These are phyloP conservation scores for Cucurbita pepo DNA, from an alignment of 306 rosid genomes.

Conservation along the genomic window DNA sequence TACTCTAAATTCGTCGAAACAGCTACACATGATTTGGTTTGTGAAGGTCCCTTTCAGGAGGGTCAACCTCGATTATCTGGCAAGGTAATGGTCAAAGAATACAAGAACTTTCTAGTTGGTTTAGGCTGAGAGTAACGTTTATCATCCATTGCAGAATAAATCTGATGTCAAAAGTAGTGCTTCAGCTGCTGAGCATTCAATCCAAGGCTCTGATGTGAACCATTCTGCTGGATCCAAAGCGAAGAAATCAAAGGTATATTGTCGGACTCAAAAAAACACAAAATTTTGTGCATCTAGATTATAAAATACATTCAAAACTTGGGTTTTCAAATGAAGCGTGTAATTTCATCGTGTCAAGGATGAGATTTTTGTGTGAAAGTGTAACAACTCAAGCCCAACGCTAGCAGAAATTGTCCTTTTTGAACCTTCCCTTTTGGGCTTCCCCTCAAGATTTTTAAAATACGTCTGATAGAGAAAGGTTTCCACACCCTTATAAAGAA, in stretches of 20 bases:
- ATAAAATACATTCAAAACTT: no score
- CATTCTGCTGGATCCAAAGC: constrained; percentile 30
- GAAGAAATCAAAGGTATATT: constrained; percentile 68
- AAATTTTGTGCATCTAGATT: background rate
- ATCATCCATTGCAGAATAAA: constrained; percentile 16
- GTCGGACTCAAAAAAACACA: background rate
- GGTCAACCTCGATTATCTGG: constrained; percentile 14
- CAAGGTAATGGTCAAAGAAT: constrained; percentile 24
- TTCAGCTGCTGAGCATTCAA: background rate
- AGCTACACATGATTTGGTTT: constrained; percentile 26
- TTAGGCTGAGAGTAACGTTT: constrained; percentile 13
- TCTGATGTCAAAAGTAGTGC: constrained; percentile 3
- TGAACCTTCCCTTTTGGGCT: no score
- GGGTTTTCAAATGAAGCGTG: background rate
- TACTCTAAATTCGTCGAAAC: constrained; percentile 70
- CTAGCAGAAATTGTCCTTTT: no score
- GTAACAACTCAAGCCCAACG: no score
- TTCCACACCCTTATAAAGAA: no score
- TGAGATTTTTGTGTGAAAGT: background rate
- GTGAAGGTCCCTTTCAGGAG: constrained; percentile 23
- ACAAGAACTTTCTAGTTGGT: constrained; percentile 30
- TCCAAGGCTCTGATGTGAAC: constrained; percentile 12
- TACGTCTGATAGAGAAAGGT: no score
- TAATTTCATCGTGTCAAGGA: background rate
- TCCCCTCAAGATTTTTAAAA: no score